These are phyloP conservation scores for Penicillium pancosmium DNA, from an alignment of 495 filamentous ascomycete genomes.

Conservation along the genomic window DNA sequence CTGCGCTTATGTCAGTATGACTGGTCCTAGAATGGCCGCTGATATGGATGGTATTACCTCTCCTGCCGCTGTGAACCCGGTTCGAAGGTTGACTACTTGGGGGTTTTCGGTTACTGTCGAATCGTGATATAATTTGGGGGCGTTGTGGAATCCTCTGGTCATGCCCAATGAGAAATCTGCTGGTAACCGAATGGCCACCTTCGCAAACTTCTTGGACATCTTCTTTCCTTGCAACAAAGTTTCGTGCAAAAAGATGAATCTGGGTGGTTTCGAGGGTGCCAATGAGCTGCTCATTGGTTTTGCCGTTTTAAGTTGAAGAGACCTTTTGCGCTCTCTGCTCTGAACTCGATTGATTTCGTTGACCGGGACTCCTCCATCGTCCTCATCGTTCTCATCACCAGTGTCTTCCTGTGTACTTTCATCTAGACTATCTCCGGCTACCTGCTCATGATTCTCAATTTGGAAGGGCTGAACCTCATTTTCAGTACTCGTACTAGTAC, in stretches of 20 bases:
- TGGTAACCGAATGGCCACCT: constrained; percentile 70
- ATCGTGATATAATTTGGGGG: constrained; percentile 77
- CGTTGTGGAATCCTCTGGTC: constrained; percentile 84
- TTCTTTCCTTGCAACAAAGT: constrained; percentile 38
- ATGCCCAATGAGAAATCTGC: constrained; percentile 79
- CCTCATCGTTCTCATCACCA: constrained; percentile 4
- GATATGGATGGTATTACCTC: constrained; percentile 48
- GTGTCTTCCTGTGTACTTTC: neutral
- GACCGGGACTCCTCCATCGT: neutral
- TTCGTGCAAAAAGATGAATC: constrained; percentile 12
- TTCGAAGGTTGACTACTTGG: constrained; percentile 72
- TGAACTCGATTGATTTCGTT: constrained; percentile 8
- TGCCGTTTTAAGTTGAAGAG: constrained; percentile 15
- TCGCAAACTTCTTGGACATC: constrained; percentile 63
- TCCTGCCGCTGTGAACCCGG: constrained; percentile 64
- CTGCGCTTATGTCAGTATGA: constrained; percentile 26
- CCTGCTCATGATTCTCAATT: neutral
- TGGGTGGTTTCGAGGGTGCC: constrained; percentile 6
- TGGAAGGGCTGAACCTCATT: neutral
- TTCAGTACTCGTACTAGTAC: neutral
- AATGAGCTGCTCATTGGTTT: constrained; percentile 19
- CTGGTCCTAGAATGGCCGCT: neutral
- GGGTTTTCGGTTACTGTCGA: constrained; percentile 67
- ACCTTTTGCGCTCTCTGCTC: constrained; percentile 18
- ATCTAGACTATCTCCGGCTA: neutral